Evolutionary conservation across 352 stramenopile species (phyloP).

Genomic region (Globisporangium paddicum): DNA sequence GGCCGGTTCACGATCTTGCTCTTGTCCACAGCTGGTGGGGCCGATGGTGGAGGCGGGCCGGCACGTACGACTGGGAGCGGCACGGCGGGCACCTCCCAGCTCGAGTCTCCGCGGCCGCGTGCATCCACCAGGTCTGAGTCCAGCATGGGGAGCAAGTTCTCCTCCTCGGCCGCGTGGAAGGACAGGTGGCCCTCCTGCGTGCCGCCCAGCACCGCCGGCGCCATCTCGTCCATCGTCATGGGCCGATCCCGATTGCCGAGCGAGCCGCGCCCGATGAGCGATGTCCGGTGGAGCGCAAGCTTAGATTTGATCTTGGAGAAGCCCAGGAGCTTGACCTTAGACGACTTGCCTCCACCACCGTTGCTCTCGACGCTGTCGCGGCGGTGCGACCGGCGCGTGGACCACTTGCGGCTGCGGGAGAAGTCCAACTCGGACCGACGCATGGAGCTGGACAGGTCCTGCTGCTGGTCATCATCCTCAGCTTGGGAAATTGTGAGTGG

Average conservation of each 20-base stretch:
- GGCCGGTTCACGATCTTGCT: conserved; percentile 16
- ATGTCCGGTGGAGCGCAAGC: conserved; percentile 3
- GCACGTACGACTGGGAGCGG: too few relatives aligned
- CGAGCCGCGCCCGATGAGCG: neutral
- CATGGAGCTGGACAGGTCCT: conserved; percentile 8
- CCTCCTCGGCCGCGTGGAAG: conserved; percentile 3
- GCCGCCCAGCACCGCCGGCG: conserved; percentile 10
- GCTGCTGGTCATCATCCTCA: too few relatives aligned
- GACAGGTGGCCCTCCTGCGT: neutral
- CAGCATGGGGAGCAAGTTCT: conserved; percentile 30
- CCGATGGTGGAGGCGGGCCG: neutral
- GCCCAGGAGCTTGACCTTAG: conserved; percentile 10
- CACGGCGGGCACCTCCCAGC: conserved; percentile 24
- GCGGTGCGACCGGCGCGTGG: conserved; percentile 3
- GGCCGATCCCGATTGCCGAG: conserved; percentile 2
- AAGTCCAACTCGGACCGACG: conserved; percentile 32
- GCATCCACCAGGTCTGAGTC: conserved; percentile 26
- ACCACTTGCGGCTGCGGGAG: conserved; percentile 17
- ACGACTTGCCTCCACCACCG: neutral
- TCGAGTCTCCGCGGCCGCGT: conserved; percentile 29
- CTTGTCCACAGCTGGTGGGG: conserved; percentile 4
- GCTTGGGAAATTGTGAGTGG: too few relatives aligned
- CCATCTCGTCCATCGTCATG: conserved; percentile 14
- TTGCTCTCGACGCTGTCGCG: conserved; percentile 4
- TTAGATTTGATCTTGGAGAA: conserved; percentile 15